These are phyloP conservation scores for Vigna radiata DNA, from an alignment of 306 rosid species.

Conservation along the genomic window DNA sequence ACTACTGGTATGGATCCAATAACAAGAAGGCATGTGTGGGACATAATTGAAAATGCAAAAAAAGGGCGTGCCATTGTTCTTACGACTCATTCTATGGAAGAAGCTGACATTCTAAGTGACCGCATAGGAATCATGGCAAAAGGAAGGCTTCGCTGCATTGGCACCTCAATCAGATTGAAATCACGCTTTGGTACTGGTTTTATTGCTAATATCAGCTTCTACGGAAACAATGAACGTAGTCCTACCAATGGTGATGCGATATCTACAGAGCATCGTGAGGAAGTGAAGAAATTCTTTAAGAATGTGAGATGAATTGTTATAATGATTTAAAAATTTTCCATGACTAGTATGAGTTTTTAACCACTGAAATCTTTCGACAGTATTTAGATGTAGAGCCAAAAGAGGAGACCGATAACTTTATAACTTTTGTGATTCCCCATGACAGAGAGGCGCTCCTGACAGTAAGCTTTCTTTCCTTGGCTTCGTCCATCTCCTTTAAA, in stretches of 20 bases:
- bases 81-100: constrained; percentile 98
- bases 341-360: constrained; percentile 42
- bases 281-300: constrained; percentile 78
- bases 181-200: constrained; percentile 87
- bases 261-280: constrained; percentile 53
- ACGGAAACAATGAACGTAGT: constrained; percentile 52
- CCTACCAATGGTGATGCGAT: constrained; percentile 49
- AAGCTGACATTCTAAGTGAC: constrained; percentile 89
- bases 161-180: constrained; percentile 85
- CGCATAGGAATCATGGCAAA: constrained; percentile 95
- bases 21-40: constrained; percentile 95
- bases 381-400: constrained; percentile 74
- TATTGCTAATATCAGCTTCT: constrained; percentile 68
- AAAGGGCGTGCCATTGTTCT: constrained; percentile 82
- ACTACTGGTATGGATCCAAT: constrained; percentile 98
- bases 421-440: constrained; percentile 85
- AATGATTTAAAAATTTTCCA: constrained; percentile 31
- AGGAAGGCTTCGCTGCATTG: constrained; percentile 90
- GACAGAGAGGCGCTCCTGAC: constrained; percentile 66
- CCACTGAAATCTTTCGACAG: constrained; percentile 56
- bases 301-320: constrained; percentile 57
- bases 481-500: constrained; percentile 16
- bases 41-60: constrained; percentile 84
- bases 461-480: constrained; percentile 51
- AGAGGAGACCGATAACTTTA: constrained; percentile 66